A percentile compares a stretch with the other conserved stretches of the same genome.
Evolutionary conservation across 2,329 filamentous ascomycete species (phyloP).

Genomic region (Xylaria sp.): DNA sequence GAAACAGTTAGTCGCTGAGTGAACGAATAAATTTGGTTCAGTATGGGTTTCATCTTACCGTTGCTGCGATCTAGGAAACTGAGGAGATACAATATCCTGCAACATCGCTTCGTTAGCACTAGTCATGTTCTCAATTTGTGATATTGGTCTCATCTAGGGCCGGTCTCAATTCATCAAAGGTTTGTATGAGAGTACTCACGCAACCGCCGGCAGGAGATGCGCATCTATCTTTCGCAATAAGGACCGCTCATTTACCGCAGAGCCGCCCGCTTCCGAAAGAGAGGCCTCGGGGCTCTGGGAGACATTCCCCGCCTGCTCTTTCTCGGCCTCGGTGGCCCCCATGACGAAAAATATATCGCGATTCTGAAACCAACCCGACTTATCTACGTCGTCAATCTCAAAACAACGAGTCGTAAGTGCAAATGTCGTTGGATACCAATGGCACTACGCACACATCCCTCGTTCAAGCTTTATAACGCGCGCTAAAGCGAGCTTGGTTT

Average conservation of each 20-base stretch:
- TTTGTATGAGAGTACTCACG: slow-evolving; percentile 32
- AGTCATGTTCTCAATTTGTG: too few relatives aligned
- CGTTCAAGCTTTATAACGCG: neutral
- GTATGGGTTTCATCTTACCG: slow-evolving; percentile 45
- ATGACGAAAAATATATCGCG: neutral
- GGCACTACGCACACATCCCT: neutral
- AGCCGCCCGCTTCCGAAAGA: slow-evolving; percentile 32
- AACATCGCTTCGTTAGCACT: too few relatives aligned
- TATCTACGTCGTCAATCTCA: neutral
- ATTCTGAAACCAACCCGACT: neutral
- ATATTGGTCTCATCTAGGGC: too few relatives aligned
- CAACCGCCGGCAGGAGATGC: slow-evolving; percentile 59
- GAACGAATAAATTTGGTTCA: slow-evolving; percentile 32
- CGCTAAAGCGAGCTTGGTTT: neutral
- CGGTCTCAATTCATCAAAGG: neutral
- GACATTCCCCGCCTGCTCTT: slow-evolving; percentile 21
- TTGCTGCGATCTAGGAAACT: slow-evolving; percentile 65
- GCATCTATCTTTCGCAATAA: slow-evolving; percentile 63
- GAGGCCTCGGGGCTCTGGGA: slow-evolving; percentile 24
- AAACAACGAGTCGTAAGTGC: neutral
- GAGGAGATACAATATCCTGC: slow-evolving; percentile 55
- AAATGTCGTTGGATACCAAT: neutral
- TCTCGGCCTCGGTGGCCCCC: slow-evolving; percentile 23
- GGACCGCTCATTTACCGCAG: slow-evolving; percentile 57
- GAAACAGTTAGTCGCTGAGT: slow-evolving; percentile 28